A percentile compares a stretch with the other conserved stretches of the same genome.
Conservation (phyloP, 176 grass and related monocot species). For the Chloris gayana region DNA sequence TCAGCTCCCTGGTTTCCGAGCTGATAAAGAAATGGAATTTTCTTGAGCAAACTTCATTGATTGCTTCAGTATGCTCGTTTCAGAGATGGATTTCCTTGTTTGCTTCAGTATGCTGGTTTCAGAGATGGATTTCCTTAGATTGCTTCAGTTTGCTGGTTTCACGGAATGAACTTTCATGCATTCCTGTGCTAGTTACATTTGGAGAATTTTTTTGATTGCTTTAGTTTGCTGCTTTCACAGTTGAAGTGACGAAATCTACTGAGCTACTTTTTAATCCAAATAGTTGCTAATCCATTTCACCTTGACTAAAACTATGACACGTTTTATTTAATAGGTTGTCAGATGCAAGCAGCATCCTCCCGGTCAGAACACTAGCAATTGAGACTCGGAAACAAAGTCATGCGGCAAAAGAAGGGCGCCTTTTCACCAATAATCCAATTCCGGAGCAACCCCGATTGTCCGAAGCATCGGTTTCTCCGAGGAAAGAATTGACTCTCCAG, state of each 20-base stretch:
- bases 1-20: neutral
- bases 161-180: neutral
- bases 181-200: neutral
- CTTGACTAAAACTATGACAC: conserved; percentile 17
- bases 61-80: neutral
- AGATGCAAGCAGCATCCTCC: conserved; percentile 27
- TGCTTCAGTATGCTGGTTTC: neutral
- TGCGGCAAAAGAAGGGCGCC: conserved; percentile 29
- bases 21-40: neutral
- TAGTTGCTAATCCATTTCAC: neutral
- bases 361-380: conserved; percentile 28
- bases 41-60: neutral
- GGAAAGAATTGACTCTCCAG: conserved; percentile 46
- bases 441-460: conserved; percentile 41
- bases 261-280: neutral
- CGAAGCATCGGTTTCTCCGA: conserved; percentile 50
- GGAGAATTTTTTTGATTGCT: neutral
- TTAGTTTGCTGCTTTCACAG: neutral
- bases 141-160: too few species aligned
- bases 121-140: neutral
- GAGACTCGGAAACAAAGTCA: conserved; percentile 47
- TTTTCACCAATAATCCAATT: conserved; percentile 45
- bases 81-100: neutral
- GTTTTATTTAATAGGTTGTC: conserved; percentile 39
- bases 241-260: neutral